These are phyloP conservation scores for Phoenix dactylifera DNA, from an alignment of 176 grass and related monocot genomes.

Conservation along the genomic window DNA sequence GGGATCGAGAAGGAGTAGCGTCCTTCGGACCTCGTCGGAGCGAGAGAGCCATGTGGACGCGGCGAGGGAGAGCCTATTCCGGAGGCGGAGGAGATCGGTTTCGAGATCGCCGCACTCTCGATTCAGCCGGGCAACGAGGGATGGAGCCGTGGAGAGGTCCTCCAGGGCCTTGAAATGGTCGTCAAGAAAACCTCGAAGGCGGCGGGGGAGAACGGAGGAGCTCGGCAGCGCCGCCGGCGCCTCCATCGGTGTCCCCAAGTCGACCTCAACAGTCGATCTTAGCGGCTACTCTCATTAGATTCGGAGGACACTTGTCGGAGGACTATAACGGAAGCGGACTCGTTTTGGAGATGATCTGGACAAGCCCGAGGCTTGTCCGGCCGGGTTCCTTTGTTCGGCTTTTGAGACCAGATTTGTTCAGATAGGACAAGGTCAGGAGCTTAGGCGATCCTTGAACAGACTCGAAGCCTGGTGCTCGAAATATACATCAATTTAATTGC, in stretches of 20 bases:
- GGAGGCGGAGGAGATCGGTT: conserved; percentile 25
- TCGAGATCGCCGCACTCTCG: conserved; percentile 48
- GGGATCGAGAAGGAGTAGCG: conserved; percentile 4
- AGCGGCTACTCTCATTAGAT: too few relatives aligned
- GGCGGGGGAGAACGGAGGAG: not conserved
- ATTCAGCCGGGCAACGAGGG: conserved; percentile 38
- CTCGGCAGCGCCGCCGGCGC: conserved; percentile 1
- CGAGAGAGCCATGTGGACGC: conserved; percentile 39
- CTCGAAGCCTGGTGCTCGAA: too few relatives aligned
- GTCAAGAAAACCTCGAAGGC: conserved; percentile 33
- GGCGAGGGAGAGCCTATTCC: conserved; percentile 23
- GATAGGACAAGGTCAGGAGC: too few relatives aligned
- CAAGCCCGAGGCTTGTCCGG: too few relatives aligned
- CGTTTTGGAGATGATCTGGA: too few relatives aligned
- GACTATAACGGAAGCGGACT: too few relatives aligned
- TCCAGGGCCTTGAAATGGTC: conserved; percentile 30
- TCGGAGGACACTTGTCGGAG: too few relatives aligned
- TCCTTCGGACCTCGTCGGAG: conserved; percentile 18
- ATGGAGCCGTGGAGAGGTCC: conserved; percentile 34
- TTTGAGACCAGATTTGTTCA: too few relatives aligned
- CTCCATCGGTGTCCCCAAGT: conserved; percentile 1
- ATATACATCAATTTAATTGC: too few relatives aligned
- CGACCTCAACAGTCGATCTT: too few relatives aligned
- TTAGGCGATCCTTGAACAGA: too few relatives aligned
- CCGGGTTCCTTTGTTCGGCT: too few relatives aligned